phyloP scores from a whole-genome alignment of 306 rosid genomes.

The Cicer cuneatum region DNA sequence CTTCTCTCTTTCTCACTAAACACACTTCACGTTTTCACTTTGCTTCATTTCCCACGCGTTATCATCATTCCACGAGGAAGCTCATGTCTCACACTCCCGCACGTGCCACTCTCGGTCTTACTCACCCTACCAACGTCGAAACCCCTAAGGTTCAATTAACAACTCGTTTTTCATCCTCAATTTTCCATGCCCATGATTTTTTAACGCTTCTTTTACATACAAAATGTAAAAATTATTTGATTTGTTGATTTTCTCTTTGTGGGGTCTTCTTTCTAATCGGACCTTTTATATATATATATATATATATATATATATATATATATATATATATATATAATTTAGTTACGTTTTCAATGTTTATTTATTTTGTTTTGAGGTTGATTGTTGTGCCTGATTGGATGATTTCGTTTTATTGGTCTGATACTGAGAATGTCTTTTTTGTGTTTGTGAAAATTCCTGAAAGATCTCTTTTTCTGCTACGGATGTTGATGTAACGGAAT shows the following conservation, averaged over 20 bases:
- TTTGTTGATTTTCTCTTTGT: constrained; percentile 25
- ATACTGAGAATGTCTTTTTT: constrained; percentile 45
- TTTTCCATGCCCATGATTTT: constrained; percentile 20
- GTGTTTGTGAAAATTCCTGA: constrained; percentile 57
- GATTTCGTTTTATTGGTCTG: constrained; percentile 17
- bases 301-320: no score
- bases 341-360: background rate
- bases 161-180: background rate
- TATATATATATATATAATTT: no score
- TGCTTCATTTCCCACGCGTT: constrained; percentile 46
- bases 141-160: constrained; percentile 58
- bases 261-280: constrained; percentile 14
- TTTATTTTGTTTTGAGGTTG: background rate
- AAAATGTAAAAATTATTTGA: background rate
- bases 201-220: background rate
- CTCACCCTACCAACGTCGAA: constrained; percentile 64
- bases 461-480: constrained; percentile 75
- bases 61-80: constrained; percentile 45
- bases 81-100: constrained; percentile 84
- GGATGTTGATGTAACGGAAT: constrained; percentile 74
- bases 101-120: constrained; percentile 87
- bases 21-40: constrained; percentile 53
- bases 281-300: no score
- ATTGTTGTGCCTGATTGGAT: constrained; percentile 26
- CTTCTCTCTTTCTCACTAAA: constrained; percentile 51